Percentiles rank a stretch among this genome's conserved stretches.
phyloP scores from a whole-genome alignment of 1,139 yeast species.

The Taphrina pruni region DNA sequence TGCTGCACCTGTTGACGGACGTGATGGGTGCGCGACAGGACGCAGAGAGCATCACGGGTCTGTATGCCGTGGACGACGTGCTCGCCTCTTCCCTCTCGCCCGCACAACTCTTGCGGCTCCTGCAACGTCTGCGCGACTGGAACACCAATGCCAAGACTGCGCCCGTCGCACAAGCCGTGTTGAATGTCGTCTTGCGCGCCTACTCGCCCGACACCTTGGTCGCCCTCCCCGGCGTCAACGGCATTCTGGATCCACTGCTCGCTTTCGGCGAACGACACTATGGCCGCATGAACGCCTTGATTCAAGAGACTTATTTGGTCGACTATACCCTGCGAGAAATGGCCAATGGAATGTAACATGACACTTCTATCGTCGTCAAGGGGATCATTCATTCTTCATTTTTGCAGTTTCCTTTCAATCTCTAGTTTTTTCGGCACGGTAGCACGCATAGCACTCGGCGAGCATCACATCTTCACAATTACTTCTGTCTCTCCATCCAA shows the following conservation, averaged over 20 bases:
- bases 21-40: conserved; percentile 55
- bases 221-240: conserved; percentile 70
- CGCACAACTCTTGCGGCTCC: conserved; percentile 65
- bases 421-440: too few species aligned
- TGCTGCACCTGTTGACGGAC: conserved; percentile 70
- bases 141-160: conserved; percentile 85
- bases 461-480: too few species aligned
- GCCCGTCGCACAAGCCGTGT: conserved; percentile 75
- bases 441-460: too few species aligned
- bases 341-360: conserved; percentile 47
- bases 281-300: conserved; percentile 71
- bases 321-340: conserved; percentile 81
- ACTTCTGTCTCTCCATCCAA: too few species aligned
- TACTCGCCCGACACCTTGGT: conserved; percentile 63
- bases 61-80: conserved; percentile 68
- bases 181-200: conserved; percentile 66
- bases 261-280: conserved; percentile 91
- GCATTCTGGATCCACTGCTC: conserved; percentile 70
- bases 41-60: conserved; percentile 64
- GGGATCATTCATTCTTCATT: background rate
- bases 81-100: conserved; percentile 61
- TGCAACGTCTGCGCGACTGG: conserved; percentile 90
- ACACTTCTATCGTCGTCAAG: too few species aligned
- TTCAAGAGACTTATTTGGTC: conserved; percentile 82
- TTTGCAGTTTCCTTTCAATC: too few species aligned